Evolutionary conservation across 495 filamentous ascomycete genomes (phyloP).

Genomic region (Trichocladium antarcticum): DNA sequence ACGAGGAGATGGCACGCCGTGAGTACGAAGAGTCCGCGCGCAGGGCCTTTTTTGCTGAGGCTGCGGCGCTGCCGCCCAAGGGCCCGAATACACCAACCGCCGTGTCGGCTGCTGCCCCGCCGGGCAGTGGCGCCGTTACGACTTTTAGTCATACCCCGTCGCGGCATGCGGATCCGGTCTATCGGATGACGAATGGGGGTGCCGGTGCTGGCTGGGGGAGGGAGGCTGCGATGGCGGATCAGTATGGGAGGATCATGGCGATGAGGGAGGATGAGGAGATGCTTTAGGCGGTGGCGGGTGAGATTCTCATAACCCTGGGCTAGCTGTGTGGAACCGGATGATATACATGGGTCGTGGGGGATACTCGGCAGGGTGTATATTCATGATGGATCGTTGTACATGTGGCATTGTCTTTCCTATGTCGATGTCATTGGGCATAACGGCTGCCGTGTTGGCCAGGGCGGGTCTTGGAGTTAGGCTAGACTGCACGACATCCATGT

Average conservation of each 20-base stretch:
- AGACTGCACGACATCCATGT: too few relatives aligned
- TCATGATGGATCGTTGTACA: too few relatives aligned
- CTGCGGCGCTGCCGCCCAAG: constrained; percentile 25
- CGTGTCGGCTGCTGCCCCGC: constrained; percentile 3
- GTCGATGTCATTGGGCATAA: too few relatives aligned
- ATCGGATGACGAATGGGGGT: too few relatives aligned
- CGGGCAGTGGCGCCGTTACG: constrained; percentile 14
- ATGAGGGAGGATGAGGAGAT: constrained; percentile 29
- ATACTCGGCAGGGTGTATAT: too few relatives aligned
- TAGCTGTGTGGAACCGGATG: too few relatives aligned
- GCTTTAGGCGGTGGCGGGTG: constrained; percentile 7
- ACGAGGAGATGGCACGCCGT: constrained; percentile 44
- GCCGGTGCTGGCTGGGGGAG: constrained; percentile 39
- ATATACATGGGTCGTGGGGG: too few relatives aligned
- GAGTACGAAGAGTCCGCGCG: constrained; percentile 38
- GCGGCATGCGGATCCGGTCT: constrained; percentile 53
- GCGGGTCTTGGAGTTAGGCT: too few relatives aligned
- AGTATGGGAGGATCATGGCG: constrained; percentile 44
- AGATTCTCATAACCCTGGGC: too few relatives aligned
- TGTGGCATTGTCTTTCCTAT: too few relatives aligned
- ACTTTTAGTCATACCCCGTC: constrained; percentile 43
- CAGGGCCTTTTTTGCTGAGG: constrained; percentile 25
- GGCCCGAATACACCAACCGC: constrained; percentile 23
- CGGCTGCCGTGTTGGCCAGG: too few relatives aligned
- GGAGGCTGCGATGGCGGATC: constrained; percentile 47